phyloP scores from a whole-genome alignment of 2,329 filamentous ascomycete species.

The Tolypocladium album region DNA sequence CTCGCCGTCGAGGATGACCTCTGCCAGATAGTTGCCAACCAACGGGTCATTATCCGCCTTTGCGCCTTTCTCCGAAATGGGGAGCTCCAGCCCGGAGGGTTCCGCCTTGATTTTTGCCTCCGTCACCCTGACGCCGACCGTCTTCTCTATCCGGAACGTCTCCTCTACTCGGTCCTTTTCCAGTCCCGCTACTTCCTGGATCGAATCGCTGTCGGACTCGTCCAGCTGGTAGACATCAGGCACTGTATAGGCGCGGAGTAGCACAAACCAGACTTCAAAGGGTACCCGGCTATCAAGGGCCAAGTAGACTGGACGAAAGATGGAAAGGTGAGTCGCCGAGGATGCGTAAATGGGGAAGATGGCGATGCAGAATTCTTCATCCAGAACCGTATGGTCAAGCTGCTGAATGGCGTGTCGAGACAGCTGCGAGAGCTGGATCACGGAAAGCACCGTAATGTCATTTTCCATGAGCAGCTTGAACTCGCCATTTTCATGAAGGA shows the following conservation, averaged over 20 bases:
- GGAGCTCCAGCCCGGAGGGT: constrained; percentile 10
- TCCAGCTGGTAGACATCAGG: constrained; percentile 75
- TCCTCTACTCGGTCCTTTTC: constrained; percentile 33
- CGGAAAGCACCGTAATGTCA: constrained; percentile 67
- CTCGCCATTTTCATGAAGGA: constrained; percentile 87
- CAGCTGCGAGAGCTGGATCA: constrained; percentile 80
- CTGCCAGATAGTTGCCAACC: constrained; percentile 63
- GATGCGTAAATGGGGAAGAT: constrained; percentile 90
- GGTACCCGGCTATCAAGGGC: constrained; percentile 76
- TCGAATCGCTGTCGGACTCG: constrained; percentile 27
- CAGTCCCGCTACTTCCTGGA: constrained; percentile 28
- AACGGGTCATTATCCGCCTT: constrained; percentile 29
- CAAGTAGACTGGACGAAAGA: constrained; percentile 81
- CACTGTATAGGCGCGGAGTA: constrained; percentile 82
- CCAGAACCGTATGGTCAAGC: constrained; percentile 79
- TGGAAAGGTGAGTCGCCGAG: constrained; percentile 59
- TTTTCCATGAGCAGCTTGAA: constrained; percentile 84
- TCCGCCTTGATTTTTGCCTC: constrained; percentile 49
- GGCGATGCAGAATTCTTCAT: constrained; percentile 87
- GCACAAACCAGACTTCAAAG: constrained; percentile 96
- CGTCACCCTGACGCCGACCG: constrained; percentile 45
- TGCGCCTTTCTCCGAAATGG: constrained; percentile 10
- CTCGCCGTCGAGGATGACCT: constrained; percentile 71
- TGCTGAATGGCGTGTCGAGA: constrained; percentile 85
- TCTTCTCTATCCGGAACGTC: constrained; percentile 52